Percentiles rank a stretch among this genome's conserved stretches.
These are phyloP conservation scores for Fusarium mundagurra DNA, from an alignment of 2,329 filamentous ascomycete species.

Conservation along the genomic window DNA sequence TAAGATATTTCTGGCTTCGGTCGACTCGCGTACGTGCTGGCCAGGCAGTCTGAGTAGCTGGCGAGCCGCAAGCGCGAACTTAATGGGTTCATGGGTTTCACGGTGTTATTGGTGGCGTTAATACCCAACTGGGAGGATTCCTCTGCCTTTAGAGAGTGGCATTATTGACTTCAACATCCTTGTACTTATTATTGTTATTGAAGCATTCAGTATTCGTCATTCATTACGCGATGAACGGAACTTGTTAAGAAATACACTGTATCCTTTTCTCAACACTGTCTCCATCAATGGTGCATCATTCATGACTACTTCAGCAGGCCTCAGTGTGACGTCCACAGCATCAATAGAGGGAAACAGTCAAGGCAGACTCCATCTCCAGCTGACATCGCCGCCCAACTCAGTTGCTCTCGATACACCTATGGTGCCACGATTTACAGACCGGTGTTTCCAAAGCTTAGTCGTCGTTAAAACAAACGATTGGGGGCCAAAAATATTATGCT, in stretches of 20 bases:
- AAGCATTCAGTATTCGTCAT: not conserved
- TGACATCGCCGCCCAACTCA: slow-evolving; percentile 48
- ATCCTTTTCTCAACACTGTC: not conserved
- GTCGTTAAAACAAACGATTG: slow-evolving; percentile 32
- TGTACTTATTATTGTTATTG: not conserved
- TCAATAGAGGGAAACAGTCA: not conserved
- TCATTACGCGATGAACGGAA: not conserved
- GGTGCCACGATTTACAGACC: slow-evolving; percentile 1
- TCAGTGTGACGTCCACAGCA: not conserved
- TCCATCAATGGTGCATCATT: not conserved
- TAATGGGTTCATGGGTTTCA: not conserved
- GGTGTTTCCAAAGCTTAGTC: slow-evolving; percentile 55
- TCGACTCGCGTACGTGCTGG: too few species aligned
- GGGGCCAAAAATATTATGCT: slow-evolving; percentile 20
- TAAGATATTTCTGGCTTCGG: not conserved
- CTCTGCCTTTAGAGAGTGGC: not conserved
- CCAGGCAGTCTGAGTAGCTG: not conserved
- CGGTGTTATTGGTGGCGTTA: slow-evolving; percentile 19
- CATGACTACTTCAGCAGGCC: not conserved
- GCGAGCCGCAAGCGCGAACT: not conserved
- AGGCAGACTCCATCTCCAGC: slow-evolving; percentile 49
- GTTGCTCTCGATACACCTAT: not conserved
- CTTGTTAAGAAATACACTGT: slow-evolving; percentile 3
- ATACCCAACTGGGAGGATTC: slow-evolving; percentile 14
- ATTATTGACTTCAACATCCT: not conserved